Conservation (phyloP, 371 early-diverging fungal species). For the Amoeboaphelidium occidentale region DNA sequence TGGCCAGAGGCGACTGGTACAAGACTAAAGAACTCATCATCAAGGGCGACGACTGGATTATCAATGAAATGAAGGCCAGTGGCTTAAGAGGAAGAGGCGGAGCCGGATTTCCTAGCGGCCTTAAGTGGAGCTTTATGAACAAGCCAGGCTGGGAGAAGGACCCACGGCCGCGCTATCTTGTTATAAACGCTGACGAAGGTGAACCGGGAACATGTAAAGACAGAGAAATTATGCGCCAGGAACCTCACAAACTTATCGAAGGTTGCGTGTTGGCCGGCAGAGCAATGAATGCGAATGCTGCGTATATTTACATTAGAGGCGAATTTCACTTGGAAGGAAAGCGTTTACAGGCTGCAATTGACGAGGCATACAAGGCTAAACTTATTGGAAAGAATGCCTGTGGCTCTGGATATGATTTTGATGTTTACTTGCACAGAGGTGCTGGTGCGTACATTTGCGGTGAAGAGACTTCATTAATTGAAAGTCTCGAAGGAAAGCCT, state of each 20-base stretch:
- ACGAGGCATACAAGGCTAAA: slow-evolving; percentile 85
- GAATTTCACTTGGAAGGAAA: slow-evolving; percentile 93
- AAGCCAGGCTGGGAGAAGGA: slow-evolving; percentile 53
- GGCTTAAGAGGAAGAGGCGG: slow-evolving; percentile 93
- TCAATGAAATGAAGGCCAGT: slow-evolving; percentile 83
- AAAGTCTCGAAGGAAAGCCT: slow-evolving; percentile 89
- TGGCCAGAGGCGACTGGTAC: slow-evolving; percentile 92
- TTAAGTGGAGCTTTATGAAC: slow-evolving; percentile 97
- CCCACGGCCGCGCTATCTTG: slow-evolving; percentile 65
- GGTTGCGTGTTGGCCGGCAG: slow-evolving; percentile 88
- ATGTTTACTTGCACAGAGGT: slow-evolving; percentile 86
- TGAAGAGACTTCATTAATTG: slow-evolving; percentile 91
- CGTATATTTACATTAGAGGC: slow-evolving; percentile 94
- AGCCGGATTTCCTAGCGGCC: slow-evolving; percentile 90
- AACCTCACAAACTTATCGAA: slow-evolving; percentile 92
- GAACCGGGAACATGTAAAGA: slow-evolving; percentile 93
- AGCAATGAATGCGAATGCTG: slow-evolving; percentile 90
- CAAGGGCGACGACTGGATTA: slow-evolving; percentile 90
- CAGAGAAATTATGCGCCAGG: slow-evolving; percentile 90
- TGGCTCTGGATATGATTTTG: slow-evolving; percentile 83
- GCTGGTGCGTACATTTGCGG: slow-evolving; percentile 96
- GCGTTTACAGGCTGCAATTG: slow-evolving; percentile 76
- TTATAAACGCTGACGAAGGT: slow-evolving; percentile 93
- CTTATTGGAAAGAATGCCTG: slow-evolving; percentile 94
- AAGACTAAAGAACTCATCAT: slow-evolving; percentile 89